Evolutionary conservation across 805 yeast genomes (phyloP), one percentile per base, ranked within the genome.

Genomic region (Maudiozyma bulderi): DNA sequence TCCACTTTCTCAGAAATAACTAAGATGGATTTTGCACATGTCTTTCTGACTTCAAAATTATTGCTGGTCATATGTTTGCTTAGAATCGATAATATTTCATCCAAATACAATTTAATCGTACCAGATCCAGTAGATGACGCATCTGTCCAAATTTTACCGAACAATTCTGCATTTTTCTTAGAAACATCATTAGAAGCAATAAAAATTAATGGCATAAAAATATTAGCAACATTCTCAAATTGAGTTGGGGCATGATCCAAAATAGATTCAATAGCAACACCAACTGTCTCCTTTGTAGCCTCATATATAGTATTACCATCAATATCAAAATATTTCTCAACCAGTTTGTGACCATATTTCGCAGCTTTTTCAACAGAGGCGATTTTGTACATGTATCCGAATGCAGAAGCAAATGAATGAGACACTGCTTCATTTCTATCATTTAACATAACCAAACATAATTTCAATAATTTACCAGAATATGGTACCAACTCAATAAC

Each of bases 161-260:
- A 90, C 3, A 67, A 60, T 2, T 64, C 64, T 0, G 72, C 58
- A 1, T 80, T 79, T 1, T 68, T 68, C 15, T 70, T 65, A 13
- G 70, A 74, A 1, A 73, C 59, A 59, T 87, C 95, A 58, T 84
- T 81, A 53, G 79, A 80, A 1, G 87, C 97, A 50, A 91, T 69
- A 60, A 80, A 91, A 0, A 88, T 77, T 48, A 91, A 66, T 0
- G 98, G 97, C 51, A 90, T 68, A 52, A 85, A 82, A 1, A 80
- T 76, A 14, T 80, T 65, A 0, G 86, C 75, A 10, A 84, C 75
- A 1, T 76, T 65, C 13, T 77, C 77, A 59, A 88, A 86, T 55
- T 71, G 75, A 53, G 84, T 88, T 5, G 81, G 76, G 0, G 93
- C 77, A 60, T 85, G 78, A 52, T 77, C 79, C 1, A 87, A 73